Evolutionary conservation across 2,329 filamentous ascomycete genomes (phyloP), one percentile per base, ranked within the genome.

Genomic region (Penicillium aurantiogriseum): DNA sequence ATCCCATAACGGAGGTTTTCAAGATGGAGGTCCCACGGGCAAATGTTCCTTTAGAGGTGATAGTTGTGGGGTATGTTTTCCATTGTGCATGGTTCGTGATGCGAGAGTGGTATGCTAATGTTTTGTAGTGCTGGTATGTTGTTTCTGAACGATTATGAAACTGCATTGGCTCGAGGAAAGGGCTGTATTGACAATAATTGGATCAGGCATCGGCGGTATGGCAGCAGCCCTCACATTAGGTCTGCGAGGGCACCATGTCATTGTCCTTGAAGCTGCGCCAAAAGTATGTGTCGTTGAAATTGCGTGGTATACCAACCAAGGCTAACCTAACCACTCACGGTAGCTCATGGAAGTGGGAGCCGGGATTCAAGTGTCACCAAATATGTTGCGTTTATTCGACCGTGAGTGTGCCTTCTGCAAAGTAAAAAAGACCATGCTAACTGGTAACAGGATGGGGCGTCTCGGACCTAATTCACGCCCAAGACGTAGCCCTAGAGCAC

Each of bases 321-420:
- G 27, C 15, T 29, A 21, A 50, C 13, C 17, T 29, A 21, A 50
- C 13, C 15, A 39, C 17, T 31, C 2, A 13, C 15, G 17, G 33
- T 46, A 74, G 72, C 63, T 74, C 43, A 64, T 66, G 63, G 72
- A 74, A 60, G 89, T 93, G 8, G 90, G 90, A 44, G 90, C 90
- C 1, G 90, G 90, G 3, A 92, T 94, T 59, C 90, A 94, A 71
- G 81, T 92, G 48, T 89, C 90, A 0, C 90, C 90, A 0, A 94
- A 94, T 63, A 89, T 92, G 82, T 83, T 88, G 4, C 83, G 87
- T 6, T 86, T 93, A 8, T 82, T 94, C 10, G 87, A 91, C 68
- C 80, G 83, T 75, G 57, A 67, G 70, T 67, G 31, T 39, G 39
- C 2, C 2, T 25, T 5, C 3, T 15, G 27, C 39, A 6, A n/a